Conservation (phyloP, 1,284 basidiomycete genomes). For the Cutaneotrichosporon cavernicola region DNA sequence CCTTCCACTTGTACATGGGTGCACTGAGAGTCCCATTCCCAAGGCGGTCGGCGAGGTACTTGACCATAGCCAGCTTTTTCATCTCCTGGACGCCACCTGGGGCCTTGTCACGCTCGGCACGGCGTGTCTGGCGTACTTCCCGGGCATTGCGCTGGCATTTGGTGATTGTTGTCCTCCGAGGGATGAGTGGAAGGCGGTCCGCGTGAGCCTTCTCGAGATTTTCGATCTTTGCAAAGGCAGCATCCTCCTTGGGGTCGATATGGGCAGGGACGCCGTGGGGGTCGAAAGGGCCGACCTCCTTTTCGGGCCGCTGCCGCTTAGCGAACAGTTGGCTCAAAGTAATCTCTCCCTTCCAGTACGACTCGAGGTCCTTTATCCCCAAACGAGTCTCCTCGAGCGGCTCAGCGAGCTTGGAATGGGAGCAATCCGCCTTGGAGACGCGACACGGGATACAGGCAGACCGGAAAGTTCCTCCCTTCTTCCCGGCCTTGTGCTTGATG, state of each 20-base stretch:
- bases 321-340: not conserved
- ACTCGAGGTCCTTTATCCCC: not conserved
- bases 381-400: not conserved
- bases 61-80: constrained; percentile 1
- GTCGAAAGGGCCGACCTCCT: not conserved
- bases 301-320: not conserved
- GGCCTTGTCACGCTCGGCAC: not conserved
- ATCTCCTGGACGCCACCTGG: not conserved
- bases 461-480: not conserved
- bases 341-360: not conserved
- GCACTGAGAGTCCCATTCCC: not conserved
- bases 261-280: not conserved
- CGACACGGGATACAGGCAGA: constrained; percentile 1
- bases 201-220: not conserved
- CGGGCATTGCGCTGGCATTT: not conserved
- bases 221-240: not conserved
- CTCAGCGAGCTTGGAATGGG: not conserved
- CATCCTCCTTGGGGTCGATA: not conserved
- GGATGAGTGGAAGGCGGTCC: not conserved
- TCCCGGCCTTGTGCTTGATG: not conserved
- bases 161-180: not conserved
- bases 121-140: not conserved
- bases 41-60: not conserved
- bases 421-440: not conserved
- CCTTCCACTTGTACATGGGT: not conserved